Evolutionary conservation across 306 rosid genomes (phyloP).

Genomic region (Corylus avellana): DNA sequence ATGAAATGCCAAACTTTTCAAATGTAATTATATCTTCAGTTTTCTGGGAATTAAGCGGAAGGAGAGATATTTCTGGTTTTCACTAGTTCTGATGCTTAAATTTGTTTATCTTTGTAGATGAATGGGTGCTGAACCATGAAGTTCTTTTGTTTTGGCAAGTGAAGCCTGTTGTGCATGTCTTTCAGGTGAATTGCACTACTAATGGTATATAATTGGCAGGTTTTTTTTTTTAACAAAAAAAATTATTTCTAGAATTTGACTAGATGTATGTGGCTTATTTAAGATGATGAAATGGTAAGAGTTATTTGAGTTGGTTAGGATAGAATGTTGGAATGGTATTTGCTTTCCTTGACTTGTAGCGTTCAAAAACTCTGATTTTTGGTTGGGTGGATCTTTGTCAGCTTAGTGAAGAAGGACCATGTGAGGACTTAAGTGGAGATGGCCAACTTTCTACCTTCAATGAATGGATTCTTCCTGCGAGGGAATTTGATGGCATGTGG

Average conservation of each 20-base stretch:
- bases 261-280: constrained; percentile 5
- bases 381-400: constrained; percentile 43
- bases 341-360: constrained; percentile 2
- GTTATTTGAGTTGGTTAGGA: constrained; percentile 4
- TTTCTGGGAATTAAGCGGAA: neutral
- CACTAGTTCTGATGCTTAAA: constrained; percentile 23
- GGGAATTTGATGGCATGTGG: constrained; percentile 98
- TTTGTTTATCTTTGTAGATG: constrained; percentile 49
- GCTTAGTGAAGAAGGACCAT: constrained; percentile 96
- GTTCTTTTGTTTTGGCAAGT: constrained; percentile 98
- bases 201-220: neutral
- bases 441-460: constrained; percentile 88
- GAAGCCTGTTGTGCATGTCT: constrained; percentile 86
- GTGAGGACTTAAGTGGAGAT: constrained; percentile 82
- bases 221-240: neutral
- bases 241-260: constrained; percentile 11
- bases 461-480: constrained; percentile 97
- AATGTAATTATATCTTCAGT: no score
- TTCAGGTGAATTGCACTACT: constrained; percentile 65
- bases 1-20: no score
- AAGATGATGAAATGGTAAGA: neutral
- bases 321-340: constrained; percentile 2
- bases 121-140: constrained; percentile 63
- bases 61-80: constrained; percentile 13
- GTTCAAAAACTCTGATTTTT: constrained; percentile 19